Evolutionary conservation across 2,329 filamentous ascomycete species (phyloP).

Genomic region (Fusarium aywerte): DNA sequence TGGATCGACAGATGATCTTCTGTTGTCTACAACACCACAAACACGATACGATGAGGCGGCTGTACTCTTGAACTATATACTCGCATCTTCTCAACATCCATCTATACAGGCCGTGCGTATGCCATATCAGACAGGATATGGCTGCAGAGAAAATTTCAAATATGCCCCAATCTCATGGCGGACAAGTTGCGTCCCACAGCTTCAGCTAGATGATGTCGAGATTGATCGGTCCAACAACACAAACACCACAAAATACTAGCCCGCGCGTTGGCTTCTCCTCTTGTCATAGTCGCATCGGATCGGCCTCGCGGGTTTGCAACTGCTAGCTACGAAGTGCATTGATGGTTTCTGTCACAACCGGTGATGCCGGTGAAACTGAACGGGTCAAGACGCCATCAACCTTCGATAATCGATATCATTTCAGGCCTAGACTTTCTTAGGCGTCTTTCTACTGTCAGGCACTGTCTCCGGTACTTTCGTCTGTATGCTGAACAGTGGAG

Average conservation of each 20-base stretch:
- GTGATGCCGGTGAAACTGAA: neutral
- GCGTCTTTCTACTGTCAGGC: neutral
- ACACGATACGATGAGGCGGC: neutral
- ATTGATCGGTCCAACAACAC: neutral
- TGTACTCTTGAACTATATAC: neutral
- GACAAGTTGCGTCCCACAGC: neutral
- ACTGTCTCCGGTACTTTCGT: neutral
- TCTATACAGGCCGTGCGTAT: neutral
- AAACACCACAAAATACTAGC: too few relatives aligned
- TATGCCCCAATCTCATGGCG: neutral
- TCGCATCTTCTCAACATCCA: accelerated
- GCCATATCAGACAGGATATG: too few relatives aligned
- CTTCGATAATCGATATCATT: neutral
- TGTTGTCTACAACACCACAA: neutral
- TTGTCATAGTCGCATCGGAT: neutral
- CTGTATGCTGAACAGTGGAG: neutral
- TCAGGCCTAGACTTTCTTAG: neutral
- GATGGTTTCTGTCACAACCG: neutral
- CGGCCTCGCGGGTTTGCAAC: too few relatives aligned
- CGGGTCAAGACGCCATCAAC: neutral
- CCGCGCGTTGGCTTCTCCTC: too few relatives aligned
- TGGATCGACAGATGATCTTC: neutral
- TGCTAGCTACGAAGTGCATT: neutral
- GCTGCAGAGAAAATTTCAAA: neutral
- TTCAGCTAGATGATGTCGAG: neutral